Evolutionary conservation across 2,329 filamentous ascomycete genomes (phyloP).

Genomic region (Thielaviopsis cerberus): DNA sequence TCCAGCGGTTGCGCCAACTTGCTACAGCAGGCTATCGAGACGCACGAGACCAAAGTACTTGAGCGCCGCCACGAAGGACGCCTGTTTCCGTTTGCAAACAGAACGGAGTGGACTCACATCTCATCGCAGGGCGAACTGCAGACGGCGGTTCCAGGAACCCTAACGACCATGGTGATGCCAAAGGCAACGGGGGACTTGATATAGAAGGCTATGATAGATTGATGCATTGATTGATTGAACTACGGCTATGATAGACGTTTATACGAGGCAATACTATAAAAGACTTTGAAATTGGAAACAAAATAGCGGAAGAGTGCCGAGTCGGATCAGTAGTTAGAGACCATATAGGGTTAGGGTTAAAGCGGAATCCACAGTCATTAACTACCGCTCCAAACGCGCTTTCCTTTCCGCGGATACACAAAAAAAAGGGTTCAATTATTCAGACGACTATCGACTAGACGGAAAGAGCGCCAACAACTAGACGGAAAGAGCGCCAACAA

Average conservation of each 20-base stretch:
- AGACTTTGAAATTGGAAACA: too few relatives aligned
- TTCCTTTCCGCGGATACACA: not conserved
- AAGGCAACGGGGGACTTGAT: not conserved
- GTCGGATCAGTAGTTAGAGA: too few relatives aligned
- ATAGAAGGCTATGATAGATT: too few relatives aligned
- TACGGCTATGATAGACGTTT: too few relatives aligned
- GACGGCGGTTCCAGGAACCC: not conserved
- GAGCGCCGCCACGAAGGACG: not conserved
- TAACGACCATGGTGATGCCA: not conserved
- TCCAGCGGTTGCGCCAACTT: not conserved
- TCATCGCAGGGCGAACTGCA: not conserved
- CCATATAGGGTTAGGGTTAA: not conserved
- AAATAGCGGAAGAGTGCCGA: too few relatives aligned
- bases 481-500: too few relatives aligned
- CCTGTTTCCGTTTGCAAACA: not conserved
- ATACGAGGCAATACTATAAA: not conserved
- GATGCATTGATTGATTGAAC: too few relatives aligned
- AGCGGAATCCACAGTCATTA: too few relatives aligned
- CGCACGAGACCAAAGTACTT: not conserved
- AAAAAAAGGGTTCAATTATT: not conserved
- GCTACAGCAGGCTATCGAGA: not conserved
- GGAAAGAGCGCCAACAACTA: too few relatives aligned
- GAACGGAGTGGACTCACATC: not conserved
- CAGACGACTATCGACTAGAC: too few relatives aligned
- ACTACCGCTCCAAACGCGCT: too few relatives aligned